These are phyloP conservation scores for Aspergillus incahuasiensis DNA, from an alignment of 495 filamentous ascomycete species.

Conservation along the genomic window DNA sequence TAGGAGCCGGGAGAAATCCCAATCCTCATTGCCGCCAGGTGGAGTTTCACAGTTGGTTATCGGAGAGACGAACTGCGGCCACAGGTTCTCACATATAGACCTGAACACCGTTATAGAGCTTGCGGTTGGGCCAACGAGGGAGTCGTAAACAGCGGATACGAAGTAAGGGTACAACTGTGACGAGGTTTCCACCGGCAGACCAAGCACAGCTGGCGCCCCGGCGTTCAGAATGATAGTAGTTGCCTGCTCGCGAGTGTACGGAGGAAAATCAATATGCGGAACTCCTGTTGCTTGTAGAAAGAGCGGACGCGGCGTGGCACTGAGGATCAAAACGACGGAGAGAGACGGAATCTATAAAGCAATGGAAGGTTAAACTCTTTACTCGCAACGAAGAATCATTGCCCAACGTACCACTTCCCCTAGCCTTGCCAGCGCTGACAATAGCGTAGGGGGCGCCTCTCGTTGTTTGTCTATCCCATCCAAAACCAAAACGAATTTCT, in stretches of 20 bases:
- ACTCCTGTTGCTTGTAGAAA: conserved; percentile 67
- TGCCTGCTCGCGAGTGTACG: conserved; percentile 76
- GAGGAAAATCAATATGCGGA: conserved; percentile 78
- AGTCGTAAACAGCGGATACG: conserved; percentile 38
- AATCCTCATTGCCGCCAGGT: conserved; percentile 45
- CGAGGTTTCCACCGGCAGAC: conserved; percentile 26
- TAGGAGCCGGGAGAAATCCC: conserved; percentile 79
- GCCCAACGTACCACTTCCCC: conserved; percentile 63
- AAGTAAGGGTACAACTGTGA: conserved; percentile 39
- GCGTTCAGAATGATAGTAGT: conserved; percentile 62
- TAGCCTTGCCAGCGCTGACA: conserved; percentile 76
- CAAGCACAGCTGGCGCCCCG: conserved; percentile 31
- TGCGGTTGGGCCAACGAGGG: conserved; percentile 38
- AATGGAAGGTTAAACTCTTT: not conserved
- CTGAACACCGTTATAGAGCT: conserved; percentile 41
- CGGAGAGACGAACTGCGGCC: conserved; percentile 67
- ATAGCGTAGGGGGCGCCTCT: conserved; percentile 71
- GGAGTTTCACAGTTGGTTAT: conserved; percentile 32
- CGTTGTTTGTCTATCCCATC: conserved; percentile 88
- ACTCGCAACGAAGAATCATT: not conserved
- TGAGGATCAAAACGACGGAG: conserved; percentile 72
- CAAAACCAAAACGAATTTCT: conserved; percentile 75
- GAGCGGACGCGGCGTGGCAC: conserved; percentile 59
- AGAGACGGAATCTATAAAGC: conserved; percentile 68
- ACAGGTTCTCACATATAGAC: conserved; percentile 59